Evolutionary conservation across 2,329 filamentous ascomycete species (phyloP).

Genomic region (Trichoderma arundinaceum): DNA sequence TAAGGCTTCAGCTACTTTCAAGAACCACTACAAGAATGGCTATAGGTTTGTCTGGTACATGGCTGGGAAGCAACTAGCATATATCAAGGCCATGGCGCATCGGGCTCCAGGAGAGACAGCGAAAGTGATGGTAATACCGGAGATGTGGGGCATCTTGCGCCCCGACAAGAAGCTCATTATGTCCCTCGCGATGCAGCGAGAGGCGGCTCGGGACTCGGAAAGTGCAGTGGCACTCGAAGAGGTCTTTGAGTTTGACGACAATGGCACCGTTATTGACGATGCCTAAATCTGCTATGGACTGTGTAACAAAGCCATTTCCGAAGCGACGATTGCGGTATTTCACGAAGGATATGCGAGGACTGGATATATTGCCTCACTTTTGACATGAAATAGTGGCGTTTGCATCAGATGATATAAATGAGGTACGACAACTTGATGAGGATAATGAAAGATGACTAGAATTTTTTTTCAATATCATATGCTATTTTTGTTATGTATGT

Average conservation of each 20-base stretch:
- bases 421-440: no score
- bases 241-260: constrained; percentile 40
- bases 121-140: constrained; percentile 44
- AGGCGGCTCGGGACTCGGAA: constrained; percentile 36
- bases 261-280: constrained; percentile 42
- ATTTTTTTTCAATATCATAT: no score
- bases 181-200: constrained; percentile 34
- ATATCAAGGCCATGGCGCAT: constrained; percentile 50
- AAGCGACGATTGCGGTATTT: background rate
- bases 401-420: no score
- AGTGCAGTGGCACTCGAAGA: constrained; percentile 39
- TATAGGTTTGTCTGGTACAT: constrained; percentile 54
- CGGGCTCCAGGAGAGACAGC: constrained; percentile 14
- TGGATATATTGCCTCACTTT: background rate
- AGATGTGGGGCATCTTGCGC: constrained; percentile 45
- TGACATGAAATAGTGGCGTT: no score
- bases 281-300: constrained; percentile 29
- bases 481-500: no score
- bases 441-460: no score
- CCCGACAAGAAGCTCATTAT: constrained; percentile 45
- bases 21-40: constrained; percentile 40
- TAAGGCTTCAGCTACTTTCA: constrained; percentile 57
- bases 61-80: constrained; percentile 55
- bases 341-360: background rate
- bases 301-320: background rate